phyloP scores from a whole-genome alignment of 345 rosid species.

The Acer negundo region DNA sequence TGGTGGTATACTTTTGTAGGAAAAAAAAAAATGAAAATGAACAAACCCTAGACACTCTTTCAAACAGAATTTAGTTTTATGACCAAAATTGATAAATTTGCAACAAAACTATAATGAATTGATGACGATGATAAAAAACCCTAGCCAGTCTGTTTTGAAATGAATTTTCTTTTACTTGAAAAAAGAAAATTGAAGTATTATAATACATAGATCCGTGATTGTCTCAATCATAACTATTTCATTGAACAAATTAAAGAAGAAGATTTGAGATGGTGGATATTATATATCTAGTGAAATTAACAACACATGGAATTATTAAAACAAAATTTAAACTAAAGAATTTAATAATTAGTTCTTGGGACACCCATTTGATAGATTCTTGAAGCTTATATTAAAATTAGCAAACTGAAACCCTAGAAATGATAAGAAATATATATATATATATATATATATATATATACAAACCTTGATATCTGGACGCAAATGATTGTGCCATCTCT shows the following conservation, averaged over 20 bases:
- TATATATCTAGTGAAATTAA: neutral
- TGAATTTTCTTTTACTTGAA: too few relatives aligned
- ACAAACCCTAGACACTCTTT: neutral
- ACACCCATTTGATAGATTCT: neutral
- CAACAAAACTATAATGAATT: too few relatives aligned
- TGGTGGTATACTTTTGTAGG: neutral
- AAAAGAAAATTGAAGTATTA: too few relatives aligned
- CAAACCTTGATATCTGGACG: conserved; percentile 88
- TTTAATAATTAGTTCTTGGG: neutral
- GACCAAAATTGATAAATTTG: neutral
- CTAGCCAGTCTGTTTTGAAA: neutral
- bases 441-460: too few relatives aligned
- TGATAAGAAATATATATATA: neutral
- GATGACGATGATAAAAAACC: neutral
- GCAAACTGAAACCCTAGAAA: neutral
- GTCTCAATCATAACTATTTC: too few relatives aligned
- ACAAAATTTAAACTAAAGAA: neutral
- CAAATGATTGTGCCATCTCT: conserved; percentile 98
- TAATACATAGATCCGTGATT: too few relatives aligned
- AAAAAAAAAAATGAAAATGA: conserved; percentile 23
- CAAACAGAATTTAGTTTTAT: neutral
- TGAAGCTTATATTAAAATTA: too few relatives aligned
- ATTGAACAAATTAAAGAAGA: neutral
- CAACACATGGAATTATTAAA: neutral
- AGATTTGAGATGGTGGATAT: neutral